A percentile compares a stretch with the other conserved stretches of the same genome.
Conservation (phyloP, 768 basidiomycete species). For the Mycena floridula region DNA sequence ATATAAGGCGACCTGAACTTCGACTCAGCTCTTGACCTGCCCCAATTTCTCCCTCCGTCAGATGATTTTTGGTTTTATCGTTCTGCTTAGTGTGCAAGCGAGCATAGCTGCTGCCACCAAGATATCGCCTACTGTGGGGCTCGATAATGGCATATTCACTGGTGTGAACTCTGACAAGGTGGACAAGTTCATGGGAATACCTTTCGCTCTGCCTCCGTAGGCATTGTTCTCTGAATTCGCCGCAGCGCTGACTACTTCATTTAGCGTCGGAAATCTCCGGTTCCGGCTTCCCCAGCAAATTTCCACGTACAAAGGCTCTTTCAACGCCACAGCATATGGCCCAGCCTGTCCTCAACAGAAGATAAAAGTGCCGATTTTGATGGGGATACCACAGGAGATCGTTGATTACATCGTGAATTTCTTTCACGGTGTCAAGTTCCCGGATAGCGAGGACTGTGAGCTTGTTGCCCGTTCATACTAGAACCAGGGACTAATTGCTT, state of each 20-base stretch:
- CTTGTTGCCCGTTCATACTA: not conserved
- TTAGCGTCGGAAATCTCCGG: constrained; percentile 32
- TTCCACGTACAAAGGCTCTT: constrained; percentile 28
- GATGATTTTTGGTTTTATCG: too few species aligned
- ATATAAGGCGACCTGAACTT: too few species aligned
- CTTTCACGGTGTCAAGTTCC: not conserved
- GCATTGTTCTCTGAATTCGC: constrained; percentile 12
- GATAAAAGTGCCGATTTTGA: too few species aligned
- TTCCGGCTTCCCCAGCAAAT: constrained; percentile 36
- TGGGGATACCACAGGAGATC: not conserved
- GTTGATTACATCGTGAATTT: constrained; percentile 4
- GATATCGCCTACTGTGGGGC: not conserved
- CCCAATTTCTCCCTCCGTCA: too few species aligned
- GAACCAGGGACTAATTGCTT: not conserved
- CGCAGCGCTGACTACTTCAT: not conserved
- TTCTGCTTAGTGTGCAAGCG: too few species aligned
- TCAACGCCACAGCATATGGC: constrained; percentile 34
- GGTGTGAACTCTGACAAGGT: not conserved
- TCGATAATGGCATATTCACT: not conserved
- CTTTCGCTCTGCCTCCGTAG: constrained; percentile 45
- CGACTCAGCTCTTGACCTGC: too few species aligned
- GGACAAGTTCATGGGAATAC: constrained; percentile 38
- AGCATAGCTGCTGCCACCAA: too few species aligned
- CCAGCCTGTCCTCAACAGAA: constrained; percentile 43
- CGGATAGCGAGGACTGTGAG: constrained; percentile 21